Base-by-base conservation (phyloP, 495 filamentous ascomycete genomes). In the Pseudevernia furfuracea region DNA sequence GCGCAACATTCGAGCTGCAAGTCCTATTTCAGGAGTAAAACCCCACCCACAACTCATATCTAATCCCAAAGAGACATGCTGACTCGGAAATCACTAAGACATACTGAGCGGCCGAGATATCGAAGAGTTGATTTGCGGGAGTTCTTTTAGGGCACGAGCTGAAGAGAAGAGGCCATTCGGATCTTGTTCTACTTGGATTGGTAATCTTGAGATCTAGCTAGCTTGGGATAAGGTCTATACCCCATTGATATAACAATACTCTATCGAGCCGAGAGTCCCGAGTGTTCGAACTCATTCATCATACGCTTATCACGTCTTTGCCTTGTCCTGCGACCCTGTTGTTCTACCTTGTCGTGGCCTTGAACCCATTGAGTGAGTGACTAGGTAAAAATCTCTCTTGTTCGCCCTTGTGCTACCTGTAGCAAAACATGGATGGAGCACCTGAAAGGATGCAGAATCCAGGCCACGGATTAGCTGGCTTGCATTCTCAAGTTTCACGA, bases 81-180 rank as follows among this genome's bases (percentile, higher is more conserved):
- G 14, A 53, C 25, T 53, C 15, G 25, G 12, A 32, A 32, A 15
- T 32, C 25, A 7, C 0, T 17, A 1, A 59, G 34, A 52, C 69
- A 71, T 58, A 58, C 49, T 10, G 67, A 71, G 53, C 57, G 67
- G 41, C 67, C 37, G 38, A 62, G 69, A 38, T 66, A 63, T 46
- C 58, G 46, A 12, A 30, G 34, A 36, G 37, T 66, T 8, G 64
- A 69, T 59, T 56, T 69, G 44, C 43, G 23, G 60, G 59, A 36
- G 12, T 69, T 69, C 46, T 69, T 69, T 41, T 69, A 63, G n/a
- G 25, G 46, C 23, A 10, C n/a, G 34, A 17, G 28, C 14, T 34
- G 52, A 30, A 62, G 37, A 25, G 36, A 12, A 1, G 11, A 17
- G 59, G 28, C 9, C 15, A 52, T 52, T 52, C 1, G 11, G 48